These are phyloP conservation scores for Pisolithus orientalis DNA, from an alignment of 768 basidiomycete genomes.

Conservation along the genomic window DNA sequence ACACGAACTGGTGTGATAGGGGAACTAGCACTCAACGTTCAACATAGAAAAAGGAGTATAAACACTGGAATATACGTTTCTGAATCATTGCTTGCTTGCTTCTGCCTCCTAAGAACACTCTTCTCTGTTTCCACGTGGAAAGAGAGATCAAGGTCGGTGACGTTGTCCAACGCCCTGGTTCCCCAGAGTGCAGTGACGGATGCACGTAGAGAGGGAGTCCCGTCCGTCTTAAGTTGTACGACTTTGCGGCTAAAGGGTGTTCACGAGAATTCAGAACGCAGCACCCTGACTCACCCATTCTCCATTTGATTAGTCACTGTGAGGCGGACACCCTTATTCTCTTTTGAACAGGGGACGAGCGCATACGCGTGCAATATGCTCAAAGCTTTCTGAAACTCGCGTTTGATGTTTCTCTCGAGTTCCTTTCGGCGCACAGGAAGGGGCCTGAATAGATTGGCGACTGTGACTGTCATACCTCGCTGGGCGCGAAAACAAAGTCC, in stretches of 20 bases:
- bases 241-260: constrained; percentile 48
- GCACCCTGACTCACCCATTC: constrained; percentile 52
- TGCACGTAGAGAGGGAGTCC: constrained; percentile 51
- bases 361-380: constrained; percentile 83
- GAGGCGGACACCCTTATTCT: constrained; percentile 60
- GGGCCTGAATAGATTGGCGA: constrained; percentile 69
- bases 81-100: constrained; percentile 5
- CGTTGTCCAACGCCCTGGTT: constrained; percentile 65
- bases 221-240: constrained; percentile 68
- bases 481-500: constrained; percentile 25
- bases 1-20: constrained; percentile 44
- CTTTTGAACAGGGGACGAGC: constrained; percentile 64
- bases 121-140: constrained; percentile 69
- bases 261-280: background rate
- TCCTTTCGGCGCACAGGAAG: constrained; percentile 92
- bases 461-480: constrained; percentile 80
- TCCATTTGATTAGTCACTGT: constrained; percentile 62
- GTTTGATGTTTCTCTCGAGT: constrained; percentile 79
- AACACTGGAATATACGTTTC: constrained; percentile 15
- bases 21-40: constrained; percentile 8
- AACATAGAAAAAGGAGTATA: background rate
- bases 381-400: constrained; percentile 86
- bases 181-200: constrained; percentile 82
- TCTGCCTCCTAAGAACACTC: constrained; percentile 13
- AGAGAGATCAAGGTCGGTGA: constrained; percentile 65